A percentile compares a stretch with the other conserved stretches of the same genome.
Conservation (phyloP, 805 yeast genomes). For the Yarrowia sp. region DNA sequence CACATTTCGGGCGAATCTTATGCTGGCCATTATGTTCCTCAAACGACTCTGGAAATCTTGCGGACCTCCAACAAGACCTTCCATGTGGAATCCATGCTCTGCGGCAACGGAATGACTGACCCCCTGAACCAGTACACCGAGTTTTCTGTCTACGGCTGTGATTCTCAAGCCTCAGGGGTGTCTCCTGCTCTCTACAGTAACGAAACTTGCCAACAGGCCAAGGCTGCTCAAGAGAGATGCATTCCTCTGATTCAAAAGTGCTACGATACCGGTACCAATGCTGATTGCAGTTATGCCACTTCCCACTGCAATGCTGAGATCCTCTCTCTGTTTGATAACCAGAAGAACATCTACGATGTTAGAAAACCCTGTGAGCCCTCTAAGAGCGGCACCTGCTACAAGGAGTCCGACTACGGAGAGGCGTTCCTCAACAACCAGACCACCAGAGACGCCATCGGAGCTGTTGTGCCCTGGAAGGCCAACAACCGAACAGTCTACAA, state of each 20-base stretch:
- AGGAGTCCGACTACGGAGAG: conserved; percentile 12
- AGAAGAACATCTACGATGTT: conserved; percentile 16
- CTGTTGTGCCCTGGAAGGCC: conserved; percentile 25
- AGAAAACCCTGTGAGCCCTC: conserved; percentile 15
- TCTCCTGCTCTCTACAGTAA: conserved; percentile 74
- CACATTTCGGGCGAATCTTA: conserved; percentile 87
- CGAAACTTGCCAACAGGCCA: conserved; percentile 75
- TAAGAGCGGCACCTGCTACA: conserved; percentile 14
- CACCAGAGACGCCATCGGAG: conserved; percentile 30
- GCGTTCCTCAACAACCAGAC: conserved; percentile 14
- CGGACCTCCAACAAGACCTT: conserved; percentile 60
- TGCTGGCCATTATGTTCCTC: conserved; percentile 86
- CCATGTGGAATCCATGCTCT: conserved; percentile 75
- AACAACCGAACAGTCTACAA: conserved; percentile 25
- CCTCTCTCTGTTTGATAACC: neutral
- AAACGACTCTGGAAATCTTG: conserved; percentile 75
- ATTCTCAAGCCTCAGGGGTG: conserved; percentile 66
- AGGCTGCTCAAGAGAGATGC: conserved; percentile 52
- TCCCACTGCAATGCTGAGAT: conserved; percentile 62
- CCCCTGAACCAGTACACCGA: conserved; percentile 75
- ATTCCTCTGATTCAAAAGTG: conserved; percentile 71
- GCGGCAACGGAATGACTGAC: conserved; percentile 88
- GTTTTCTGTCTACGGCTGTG: conserved; percentile 92
- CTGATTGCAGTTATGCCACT: conserved; percentile 86
- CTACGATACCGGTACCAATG: conserved; percentile 70